Conservation (phyloP, 805 yeast species). For the Schwanniomyces polymorphus region DNA sequence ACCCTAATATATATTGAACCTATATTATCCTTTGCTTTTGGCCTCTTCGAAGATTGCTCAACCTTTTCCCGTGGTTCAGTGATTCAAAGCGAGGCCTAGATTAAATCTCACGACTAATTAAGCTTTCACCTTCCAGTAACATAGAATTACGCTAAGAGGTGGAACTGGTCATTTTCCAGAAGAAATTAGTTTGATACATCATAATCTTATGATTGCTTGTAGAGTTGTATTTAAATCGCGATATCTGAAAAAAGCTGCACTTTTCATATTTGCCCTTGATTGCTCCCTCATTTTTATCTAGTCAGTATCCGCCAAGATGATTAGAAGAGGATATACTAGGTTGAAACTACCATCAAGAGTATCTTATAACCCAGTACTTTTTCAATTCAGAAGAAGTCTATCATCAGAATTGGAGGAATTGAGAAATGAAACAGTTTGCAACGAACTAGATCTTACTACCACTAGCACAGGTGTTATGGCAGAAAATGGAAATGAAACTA, state of each 20-base stretch:
- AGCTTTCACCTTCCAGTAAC: conserved; percentile 14
- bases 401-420: conserved; percentile 29
- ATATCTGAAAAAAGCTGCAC: background rate
- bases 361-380: background rate
- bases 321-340: background rate
- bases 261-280: background rate
- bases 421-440: conserved; percentile 28
- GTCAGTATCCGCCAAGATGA: background rate
- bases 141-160: conserved; percentile 20
- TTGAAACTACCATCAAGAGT: background rate
- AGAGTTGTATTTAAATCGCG: background rate
- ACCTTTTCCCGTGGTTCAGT: conserved; percentile 37
- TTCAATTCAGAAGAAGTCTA: conserved; percentile 5
- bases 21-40: conserved; percentile 11
- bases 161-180: conserved; percentile 24
- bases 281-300: background rate
- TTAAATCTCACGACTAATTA: conserved; percentile 16
- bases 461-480: conserved; percentile 43
- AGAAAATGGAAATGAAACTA: conserved; percentile 27
- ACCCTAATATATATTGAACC: background rate
- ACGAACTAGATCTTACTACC: conserved; percentile 31
- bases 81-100: conserved; percentile 55
- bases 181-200: conserved; percentile 34
- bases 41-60: conserved; percentile 52
- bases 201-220: background rate